Percentiles rank a stretch among this genome's conserved stretches.
These are phyloP conservation scores for Eucalyptus melliodora DNA, from an alignment of 345 rosid species.

Conservation along the genomic window DNA sequence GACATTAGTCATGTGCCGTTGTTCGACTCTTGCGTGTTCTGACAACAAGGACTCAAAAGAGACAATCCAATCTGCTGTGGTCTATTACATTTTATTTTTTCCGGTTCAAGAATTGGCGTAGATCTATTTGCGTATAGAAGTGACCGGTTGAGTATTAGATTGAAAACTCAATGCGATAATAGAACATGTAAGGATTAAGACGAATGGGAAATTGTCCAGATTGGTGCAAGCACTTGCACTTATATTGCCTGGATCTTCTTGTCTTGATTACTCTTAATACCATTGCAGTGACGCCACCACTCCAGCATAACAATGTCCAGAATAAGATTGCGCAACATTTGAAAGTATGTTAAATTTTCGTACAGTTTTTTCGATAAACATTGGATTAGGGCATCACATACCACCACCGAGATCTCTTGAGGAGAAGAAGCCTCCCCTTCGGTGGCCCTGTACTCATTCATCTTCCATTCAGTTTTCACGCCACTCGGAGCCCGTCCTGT, in stretches of 20 bases:
- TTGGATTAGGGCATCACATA: background rate
- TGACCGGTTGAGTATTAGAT: background rate
- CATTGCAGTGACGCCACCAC: background rate
- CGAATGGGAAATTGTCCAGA: background rate
- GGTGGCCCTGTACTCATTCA: constrained; percentile 27
- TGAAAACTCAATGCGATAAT: background rate
- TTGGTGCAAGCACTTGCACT: background rate
- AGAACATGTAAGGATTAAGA: background rate
- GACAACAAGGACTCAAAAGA: background rate
- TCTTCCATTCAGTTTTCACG: constrained; percentile 34
- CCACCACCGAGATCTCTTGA: background rate
- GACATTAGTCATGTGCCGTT: background rate
- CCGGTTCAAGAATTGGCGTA: background rate
- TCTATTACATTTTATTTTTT: background rate
- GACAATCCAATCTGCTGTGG: background rate
- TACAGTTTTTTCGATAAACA: background rate
- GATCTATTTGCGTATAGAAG: background rate
- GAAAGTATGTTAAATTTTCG: background rate
- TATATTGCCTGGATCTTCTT: background rate
- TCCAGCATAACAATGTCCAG: background rate
- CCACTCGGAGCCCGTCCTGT: constrained; percentile 34
- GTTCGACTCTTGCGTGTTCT: background rate
- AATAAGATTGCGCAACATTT: background rate
- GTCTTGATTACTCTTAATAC: background rate
- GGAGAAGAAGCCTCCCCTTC: constrained; percentile 1